These are phyloP conservation scores for Pilaira anomala DNA, from an alignment of 192 early-diverging fungal genomes.

Conservation along the genomic window DNA sequence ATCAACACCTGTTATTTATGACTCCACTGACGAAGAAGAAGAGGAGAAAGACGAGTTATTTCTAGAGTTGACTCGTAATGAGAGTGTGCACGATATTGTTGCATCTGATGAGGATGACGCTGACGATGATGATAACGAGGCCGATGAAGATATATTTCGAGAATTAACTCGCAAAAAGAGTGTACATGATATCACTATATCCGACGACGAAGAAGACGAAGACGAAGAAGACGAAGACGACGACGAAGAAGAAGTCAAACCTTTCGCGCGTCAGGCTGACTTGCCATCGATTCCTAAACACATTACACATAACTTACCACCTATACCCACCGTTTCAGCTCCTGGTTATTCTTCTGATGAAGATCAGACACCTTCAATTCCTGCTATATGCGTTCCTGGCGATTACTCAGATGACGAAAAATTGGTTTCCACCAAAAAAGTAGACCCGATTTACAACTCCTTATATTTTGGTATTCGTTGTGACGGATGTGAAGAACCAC, in stretches of 20 bases:
- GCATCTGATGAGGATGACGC: background rate
- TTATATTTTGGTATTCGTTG: constrained; percentile 27
- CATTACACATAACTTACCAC: background rate
- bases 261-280: too few relatives aligned
- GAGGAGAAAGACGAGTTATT: background rate
- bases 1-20: background rate
- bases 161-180: too few relatives aligned
- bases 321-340: background rate
- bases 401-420: background rate
- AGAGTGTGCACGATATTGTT: background rate
- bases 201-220: background rate
- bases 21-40: background rate
- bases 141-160: background rate
- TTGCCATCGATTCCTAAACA: background rate
- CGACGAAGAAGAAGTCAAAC: background rate
- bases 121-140: background rate
- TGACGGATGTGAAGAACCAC: constrained; percentile 43
- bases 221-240: background rate
- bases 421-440: background rate
- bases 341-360: constrained; percentile 6
- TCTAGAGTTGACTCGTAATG: too few relatives aligned
- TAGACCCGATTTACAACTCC: background rate
- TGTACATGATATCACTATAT: background rate
- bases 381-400: background rate
- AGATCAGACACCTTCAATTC: background rate